Conservation (phyloP, 2,329 filamentous ascomycete genomes). For the Fusarium transvaalense region DNA sequence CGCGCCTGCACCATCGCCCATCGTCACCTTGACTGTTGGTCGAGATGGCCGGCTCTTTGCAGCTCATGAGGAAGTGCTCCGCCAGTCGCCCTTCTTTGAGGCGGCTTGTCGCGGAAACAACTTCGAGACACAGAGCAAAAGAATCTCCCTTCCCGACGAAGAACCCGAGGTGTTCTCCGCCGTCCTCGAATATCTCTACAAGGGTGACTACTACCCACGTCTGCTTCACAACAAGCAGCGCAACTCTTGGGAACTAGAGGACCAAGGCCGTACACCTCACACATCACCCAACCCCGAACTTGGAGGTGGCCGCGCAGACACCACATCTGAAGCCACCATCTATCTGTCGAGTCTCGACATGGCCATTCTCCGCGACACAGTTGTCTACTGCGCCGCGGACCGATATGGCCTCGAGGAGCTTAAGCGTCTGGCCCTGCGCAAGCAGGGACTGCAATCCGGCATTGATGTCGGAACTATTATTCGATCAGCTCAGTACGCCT, state of each 20-base stretch:
- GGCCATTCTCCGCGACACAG: conserved; percentile 89
- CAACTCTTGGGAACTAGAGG: conserved; percentile 91
- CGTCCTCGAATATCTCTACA: conserved; percentile 96
- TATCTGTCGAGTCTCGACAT: conserved; percentile 80
- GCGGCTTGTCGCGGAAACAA: conserved; percentile 78
- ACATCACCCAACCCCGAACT: conserved; percentile 66
- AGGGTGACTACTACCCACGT: conserved; percentile 94
- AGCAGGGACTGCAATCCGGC: conserved; percentile 93
- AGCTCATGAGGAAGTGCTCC: conserved; percentile 92
- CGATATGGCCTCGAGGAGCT: conserved; percentile 92
- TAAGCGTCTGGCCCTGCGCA: conserved; percentile 90
- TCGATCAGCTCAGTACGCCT: conserved; percentile 92
- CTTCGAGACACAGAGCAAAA: conserved; percentile 81
- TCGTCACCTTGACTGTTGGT: conserved; percentile 88
- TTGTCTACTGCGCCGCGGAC: conserved; percentile 93
- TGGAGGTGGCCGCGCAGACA: conserved; percentile 59
- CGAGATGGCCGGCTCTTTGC: conserved; percentile 90
- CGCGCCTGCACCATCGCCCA: conserved; percentile 69
- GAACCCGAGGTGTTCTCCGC: conserved; percentile 94
- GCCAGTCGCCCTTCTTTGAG: conserved; percentile 86
- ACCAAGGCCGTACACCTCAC: conserved; percentile 60
- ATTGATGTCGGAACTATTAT: conserved; percentile 94
- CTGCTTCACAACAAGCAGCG: conserved; percentile 87
- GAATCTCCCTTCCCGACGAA: conserved; percentile 78
- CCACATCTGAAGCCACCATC: conserved; percentile 68